A percentile compares a stretch with the other conserved stretches of the same genome.
Conservation (phyloP, 78 protist species). For the Dictyostelium brefeldianum region DNA sequence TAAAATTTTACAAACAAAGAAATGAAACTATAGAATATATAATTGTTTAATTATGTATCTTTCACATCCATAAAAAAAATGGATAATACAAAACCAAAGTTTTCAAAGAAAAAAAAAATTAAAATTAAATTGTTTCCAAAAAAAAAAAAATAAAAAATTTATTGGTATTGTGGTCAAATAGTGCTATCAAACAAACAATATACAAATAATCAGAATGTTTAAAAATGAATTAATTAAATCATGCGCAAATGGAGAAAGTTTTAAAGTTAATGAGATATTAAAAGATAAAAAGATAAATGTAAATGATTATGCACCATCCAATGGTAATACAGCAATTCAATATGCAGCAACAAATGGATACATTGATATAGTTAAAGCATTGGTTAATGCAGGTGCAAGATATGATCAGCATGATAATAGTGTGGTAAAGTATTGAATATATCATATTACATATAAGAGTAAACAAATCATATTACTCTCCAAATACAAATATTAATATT, state of each 20-base stretch:
- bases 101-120: too few relatives aligned
- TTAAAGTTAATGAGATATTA: constrained; percentile 7
- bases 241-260: constrained; percentile 27
- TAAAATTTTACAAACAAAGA: too few relatives aligned
- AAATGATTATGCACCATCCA: background rate
- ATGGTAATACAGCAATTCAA: background rate
- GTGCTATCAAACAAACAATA: background rate
- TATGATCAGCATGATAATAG: constrained; percentile 7
- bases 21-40: too few relatives aligned
- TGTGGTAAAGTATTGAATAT: background rate
- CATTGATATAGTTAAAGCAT: constrained; percentile 4
- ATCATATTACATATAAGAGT: too few relatives aligned
- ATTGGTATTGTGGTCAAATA: too few relatives aligned
- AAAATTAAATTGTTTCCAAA: too few relatives aligned
- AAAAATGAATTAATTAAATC: constrained; percentile 3
- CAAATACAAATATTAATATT: too few relatives aligned
- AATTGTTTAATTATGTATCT: too few relatives aligned
- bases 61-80: too few relatives aligned
- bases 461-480: too few relatives aligned
- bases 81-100: too few relatives aligned
- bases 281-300: background rate
- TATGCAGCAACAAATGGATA: background rate
- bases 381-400: constrained; percentile 1
- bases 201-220: background rate
- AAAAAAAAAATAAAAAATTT: too few relatives aligned